phyloP scores from a whole-genome alignment of 2,329 filamentous ascomycete genomes.

The Alternaria angustiovoidea region DNA sequence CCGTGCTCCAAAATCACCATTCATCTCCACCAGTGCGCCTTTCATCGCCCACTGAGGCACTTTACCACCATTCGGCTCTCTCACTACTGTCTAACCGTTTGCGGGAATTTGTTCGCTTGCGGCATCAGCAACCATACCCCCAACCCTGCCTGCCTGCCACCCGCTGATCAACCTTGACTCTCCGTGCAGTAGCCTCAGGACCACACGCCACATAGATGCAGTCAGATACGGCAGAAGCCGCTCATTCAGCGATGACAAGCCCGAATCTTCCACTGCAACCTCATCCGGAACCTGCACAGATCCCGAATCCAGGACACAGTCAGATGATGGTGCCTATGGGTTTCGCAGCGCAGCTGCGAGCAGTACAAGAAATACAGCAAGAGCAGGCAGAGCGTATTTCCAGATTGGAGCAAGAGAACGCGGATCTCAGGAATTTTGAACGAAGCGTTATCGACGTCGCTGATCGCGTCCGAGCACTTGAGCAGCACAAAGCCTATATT shows the following conservation, averaged over 20 bases:
- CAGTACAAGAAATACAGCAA: slow-evolving; percentile 19
- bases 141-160: neutral
- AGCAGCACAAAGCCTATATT: slow-evolving; percentile 16
- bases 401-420: slow-evolving; percentile 22
- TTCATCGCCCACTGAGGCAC: neutral
- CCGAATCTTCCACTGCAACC: neutral
- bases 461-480: slow-evolving; percentile 20
- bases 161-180: neutral
- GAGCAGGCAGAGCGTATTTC: slow-evolving; percentile 17
- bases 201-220: neutral
- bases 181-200: neutral
- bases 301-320: neutral
- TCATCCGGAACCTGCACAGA: neutral
- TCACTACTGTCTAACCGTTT: neutral
- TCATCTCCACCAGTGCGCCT: neutral
- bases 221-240: neutral
- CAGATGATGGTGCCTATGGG: slow-evolving; percentile 20
- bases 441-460: neutral
- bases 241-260: neutral
- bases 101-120: neutral
- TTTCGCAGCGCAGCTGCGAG: slow-evolving; percentile 24
- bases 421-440: slow-evolving; percentile 8
- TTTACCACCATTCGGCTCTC: no score
- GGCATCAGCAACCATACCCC: neutral
- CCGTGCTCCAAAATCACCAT: neutral